Percentiles rank a stretch among this genome's conserved stretches.
phyloP scores from a whole-genome alignment of 1,284 basidiomycete genomes.

The Cerioporus squamosus region DNA sequence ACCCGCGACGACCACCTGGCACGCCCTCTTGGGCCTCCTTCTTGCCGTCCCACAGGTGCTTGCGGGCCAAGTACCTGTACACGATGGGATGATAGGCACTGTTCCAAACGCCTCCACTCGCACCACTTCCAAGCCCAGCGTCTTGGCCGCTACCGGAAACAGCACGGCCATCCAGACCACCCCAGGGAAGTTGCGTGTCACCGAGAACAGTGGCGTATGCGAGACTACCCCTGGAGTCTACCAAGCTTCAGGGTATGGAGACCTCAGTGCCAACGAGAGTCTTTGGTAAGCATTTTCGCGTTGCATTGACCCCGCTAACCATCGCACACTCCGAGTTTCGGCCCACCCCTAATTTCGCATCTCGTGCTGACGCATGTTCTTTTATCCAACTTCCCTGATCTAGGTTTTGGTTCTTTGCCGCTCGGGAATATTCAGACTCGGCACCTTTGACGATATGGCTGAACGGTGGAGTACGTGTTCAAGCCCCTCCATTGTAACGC shows the following conservation, averaged over 20 bases:
- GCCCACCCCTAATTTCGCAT: neutral
- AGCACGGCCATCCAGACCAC: slow-evolving; percentile 27
- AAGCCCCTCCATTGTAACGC: neutral
- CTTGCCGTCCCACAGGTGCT: slow-evolving; percentile 19
- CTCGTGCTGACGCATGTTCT: neutral
- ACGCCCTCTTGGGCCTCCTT: slow-evolving; percentile 10
- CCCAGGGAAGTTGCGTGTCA: slow-evolving; percentile 53
- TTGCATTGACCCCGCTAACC: neutral
- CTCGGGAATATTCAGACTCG: slow-evolving; percentile 57
- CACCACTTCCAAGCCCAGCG: slow-evolving; percentile 1
- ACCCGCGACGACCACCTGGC: neutral
- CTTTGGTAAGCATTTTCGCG: slow-evolving; percentile 47
- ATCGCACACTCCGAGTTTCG: neutral
- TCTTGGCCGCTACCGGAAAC: slow-evolving; percentile 17
- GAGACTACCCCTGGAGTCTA: slow-evolving; percentile 61
- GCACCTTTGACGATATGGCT: slow-evolving; percentile 69
- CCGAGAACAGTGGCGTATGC: slow-evolving; percentile 60
- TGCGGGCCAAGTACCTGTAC: slow-evolving; percentile 45
- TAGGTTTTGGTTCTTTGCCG: slow-evolving; percentile 74
- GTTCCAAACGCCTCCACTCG: slow-evolving; percentile 27
- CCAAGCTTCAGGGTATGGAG: slow-evolving; percentile 65
- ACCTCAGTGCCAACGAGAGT: slow-evolving; percentile 54
- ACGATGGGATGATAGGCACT: slow-evolving; percentile 51
- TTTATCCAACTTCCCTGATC: neutral
- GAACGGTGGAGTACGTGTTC: slow-evolving; percentile 58